Base-by-base conservation (phyloP, 2,329 filamentous ascomycete species). In the Leptographium radiaticola region DNA sequence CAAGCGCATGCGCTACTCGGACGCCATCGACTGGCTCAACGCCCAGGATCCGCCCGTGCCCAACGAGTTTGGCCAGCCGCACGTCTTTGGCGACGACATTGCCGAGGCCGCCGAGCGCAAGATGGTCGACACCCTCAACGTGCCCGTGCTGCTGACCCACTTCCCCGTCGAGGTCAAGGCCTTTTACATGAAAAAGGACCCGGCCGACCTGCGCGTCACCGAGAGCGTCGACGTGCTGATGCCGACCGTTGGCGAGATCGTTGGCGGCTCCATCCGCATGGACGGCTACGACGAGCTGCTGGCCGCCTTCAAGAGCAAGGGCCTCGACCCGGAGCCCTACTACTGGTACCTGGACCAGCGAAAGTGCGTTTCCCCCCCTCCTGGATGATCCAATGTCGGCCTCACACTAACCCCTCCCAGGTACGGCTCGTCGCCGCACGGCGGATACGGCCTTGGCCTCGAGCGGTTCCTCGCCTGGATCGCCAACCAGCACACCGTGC, bases 261-360 rank as follows among this genome's bases (percentile, higher is more conserved):
- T 97, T 2, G 91, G 93, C 58, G 93, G 91, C 6, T 89, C 83
- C 62, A 97, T 98, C 91, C 89, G 93, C 69, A 94, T 96, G 80
- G 83, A 90, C 66, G 83, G 87, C 66, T 89, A 87, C 66, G 87
- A 95, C 15, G 89, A 95, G 75, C 74, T 96, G 60, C 83, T 96
- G 76, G 83, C 77, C 30, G 93, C 88, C 1, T 98, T 94, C 68
- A 82, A 89, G 70, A 81, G 85, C 58, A 86, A 96, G 71, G 85
- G 84, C 43, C 94, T 97, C 67, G 82, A 87, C 62, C 81, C 89
- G 20, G 80, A 79, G 62, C 83, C 85, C 47, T 97, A 97, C 73
- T 97, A 94, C 77, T 98, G 93, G 93, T 98, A 97, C 74, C 94
- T 89, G 36, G 93, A 96, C 72, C 89, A 95, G 79, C 79, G 90